These are phyloP conservation scores for Lagenidium giganteum DNA, from an alignment of 352 stramenopile species.

Conservation along the genomic window DNA sequence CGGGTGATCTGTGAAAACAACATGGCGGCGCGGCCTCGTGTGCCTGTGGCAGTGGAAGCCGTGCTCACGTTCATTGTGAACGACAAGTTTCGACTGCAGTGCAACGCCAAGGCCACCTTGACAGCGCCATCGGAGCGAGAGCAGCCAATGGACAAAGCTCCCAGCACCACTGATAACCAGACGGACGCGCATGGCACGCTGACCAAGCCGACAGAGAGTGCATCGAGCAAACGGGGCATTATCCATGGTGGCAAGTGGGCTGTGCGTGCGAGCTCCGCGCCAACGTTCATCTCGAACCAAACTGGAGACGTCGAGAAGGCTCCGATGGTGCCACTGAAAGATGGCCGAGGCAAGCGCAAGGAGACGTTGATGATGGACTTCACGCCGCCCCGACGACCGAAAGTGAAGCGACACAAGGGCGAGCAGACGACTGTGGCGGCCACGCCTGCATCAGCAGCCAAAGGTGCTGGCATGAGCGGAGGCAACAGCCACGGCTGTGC, in stretches of 20 bases:
- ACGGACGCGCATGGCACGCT: neutral
- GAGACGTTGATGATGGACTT: conserved; percentile 36
- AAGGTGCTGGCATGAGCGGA: neutral
- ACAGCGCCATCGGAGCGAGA: conserved; percentile 15
- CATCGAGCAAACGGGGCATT: too few relatives aligned
- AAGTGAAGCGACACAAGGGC: conserved; percentile 17
- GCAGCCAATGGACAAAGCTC: conserved; percentile 22
- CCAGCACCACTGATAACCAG: conserved; percentile 4
- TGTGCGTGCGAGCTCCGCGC: too few relatives aligned
- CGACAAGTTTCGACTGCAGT: conserved; percentile 48
- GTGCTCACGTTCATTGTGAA: conserved; percentile 65
- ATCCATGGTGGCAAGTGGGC: too few relatives aligned
- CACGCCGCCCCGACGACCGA: conserved; percentile 24
- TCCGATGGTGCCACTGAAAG: too few relatives aligned
- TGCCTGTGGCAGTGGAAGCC: conserved; percentile 28
- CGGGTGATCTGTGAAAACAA: conserved; percentile 66
- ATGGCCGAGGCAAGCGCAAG: too few relatives aligned
- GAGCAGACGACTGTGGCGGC: conserved; percentile 4
- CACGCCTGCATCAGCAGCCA: conserved; percentile 9
- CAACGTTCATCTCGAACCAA: neutral
- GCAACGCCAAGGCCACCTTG: conserved; percentile 28
- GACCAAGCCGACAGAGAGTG: too few relatives aligned
- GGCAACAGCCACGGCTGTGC: too few relatives aligned
- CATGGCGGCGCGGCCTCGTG: too few relatives aligned
- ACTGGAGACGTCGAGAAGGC: neutral